These are phyloP conservation scores for Iris pallida DNA, from an alignment of 116 monocot species.

Conservation along the genomic window DNA sequence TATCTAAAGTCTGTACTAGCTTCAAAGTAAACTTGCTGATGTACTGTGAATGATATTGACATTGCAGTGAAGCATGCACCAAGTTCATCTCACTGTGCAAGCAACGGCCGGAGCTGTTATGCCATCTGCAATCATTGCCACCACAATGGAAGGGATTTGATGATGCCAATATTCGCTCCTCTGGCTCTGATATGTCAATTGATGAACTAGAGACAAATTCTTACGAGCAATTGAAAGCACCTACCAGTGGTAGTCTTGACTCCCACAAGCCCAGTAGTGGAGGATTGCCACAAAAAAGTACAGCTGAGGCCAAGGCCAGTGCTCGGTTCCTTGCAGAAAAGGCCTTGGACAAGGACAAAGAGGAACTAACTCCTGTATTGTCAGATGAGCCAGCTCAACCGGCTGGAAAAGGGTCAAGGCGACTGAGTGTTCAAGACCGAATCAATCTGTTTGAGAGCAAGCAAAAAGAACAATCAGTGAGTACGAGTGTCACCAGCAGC, in stretches of 20 bases:
- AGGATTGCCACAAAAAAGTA: neutral
- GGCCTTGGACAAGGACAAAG: slow-evolving; percentile 13
- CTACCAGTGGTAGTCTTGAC: neutral
- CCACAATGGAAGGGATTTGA: slow-evolving; percentile 44
- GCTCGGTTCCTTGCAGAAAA: slow-evolving; percentile 9
- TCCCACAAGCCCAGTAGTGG: neutral
- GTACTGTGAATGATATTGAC: slow-evolving; percentile 4
- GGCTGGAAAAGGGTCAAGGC: slow-evolving; percentile 30
- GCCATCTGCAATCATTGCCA: slow-evolving; percentile 24
- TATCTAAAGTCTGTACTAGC: neutral
- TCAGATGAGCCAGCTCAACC: slow-evolving; percentile 23
- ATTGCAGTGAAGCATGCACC: slow-evolving; percentile 74
- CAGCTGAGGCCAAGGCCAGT: slow-evolving; percentile 13
- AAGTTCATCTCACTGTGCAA: slow-evolving; percentile 68
- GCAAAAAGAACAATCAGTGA: slow-evolving; percentile 61
- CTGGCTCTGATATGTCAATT: slow-evolving; percentile 93
- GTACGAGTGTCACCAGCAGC: slow-evolving; percentile 16
- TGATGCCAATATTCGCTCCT: slow-evolving; percentile 51
- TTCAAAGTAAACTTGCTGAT: neutral
- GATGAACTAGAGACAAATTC: slow-evolving; percentile 57
- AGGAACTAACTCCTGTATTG: slow-evolving; percentile 16
- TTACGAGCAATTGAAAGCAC: neutral
- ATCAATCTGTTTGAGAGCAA: slow-evolving; percentile 95
- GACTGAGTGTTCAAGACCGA: slow-evolving; percentile 89
- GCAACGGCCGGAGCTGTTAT: slow-evolving; percentile 57